Evolutionary conservation across 139 green algal species (phyloP).

Genomic region (Chlorella sp.): DNA sequence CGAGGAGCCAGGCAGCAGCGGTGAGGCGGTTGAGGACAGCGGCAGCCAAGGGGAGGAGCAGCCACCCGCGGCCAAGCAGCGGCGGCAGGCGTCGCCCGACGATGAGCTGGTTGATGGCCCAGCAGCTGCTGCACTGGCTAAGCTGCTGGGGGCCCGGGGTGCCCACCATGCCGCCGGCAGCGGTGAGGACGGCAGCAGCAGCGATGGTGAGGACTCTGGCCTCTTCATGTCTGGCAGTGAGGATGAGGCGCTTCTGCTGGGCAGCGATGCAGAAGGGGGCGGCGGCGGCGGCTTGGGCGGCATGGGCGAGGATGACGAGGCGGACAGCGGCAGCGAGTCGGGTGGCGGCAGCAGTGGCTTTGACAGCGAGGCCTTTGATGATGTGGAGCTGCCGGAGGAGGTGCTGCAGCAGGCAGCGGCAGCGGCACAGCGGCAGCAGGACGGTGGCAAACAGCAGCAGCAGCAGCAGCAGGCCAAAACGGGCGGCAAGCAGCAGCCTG

Average conservation of each 20-base stretch:
- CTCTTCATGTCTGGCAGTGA: slow-evolving; percentile 11
- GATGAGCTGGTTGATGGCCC: not conserved
- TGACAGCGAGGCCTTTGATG: not conserved
- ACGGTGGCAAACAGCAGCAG: not conserved
- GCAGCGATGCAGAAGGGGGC: not conserved
- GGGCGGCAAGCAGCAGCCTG: not conserved
- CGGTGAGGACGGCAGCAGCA: not conserved
- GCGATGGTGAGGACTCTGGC: slow-evolving; percentile 10
- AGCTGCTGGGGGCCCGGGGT: slow-evolving; percentile 18
- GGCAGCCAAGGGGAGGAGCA: not conserved
- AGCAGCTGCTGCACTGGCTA: slow-evolving; percentile 1
- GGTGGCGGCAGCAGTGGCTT: not conserved
- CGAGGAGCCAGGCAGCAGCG: too few species aligned
- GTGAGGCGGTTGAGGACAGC: not conserved
- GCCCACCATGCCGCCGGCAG: not conserved
- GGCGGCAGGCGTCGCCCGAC: not conserved
- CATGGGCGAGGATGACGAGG: not conserved
- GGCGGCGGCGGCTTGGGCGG: not conserved
- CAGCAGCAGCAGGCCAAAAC: not conserved
- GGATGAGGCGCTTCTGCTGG: slow-evolving; percentile 18
- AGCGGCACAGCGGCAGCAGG: not conserved
- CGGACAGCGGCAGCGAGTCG: not conserved
- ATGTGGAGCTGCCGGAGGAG: not conserved
- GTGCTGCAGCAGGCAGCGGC: too few species aligned
- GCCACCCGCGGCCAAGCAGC: not conserved